A percentile compares a stretch with the other conserved stretches of the same genome.
Conservation (phyloP, 2,329 filamentous ascomycete genomes). For the Decorospora gaudefroyi region DNA sequence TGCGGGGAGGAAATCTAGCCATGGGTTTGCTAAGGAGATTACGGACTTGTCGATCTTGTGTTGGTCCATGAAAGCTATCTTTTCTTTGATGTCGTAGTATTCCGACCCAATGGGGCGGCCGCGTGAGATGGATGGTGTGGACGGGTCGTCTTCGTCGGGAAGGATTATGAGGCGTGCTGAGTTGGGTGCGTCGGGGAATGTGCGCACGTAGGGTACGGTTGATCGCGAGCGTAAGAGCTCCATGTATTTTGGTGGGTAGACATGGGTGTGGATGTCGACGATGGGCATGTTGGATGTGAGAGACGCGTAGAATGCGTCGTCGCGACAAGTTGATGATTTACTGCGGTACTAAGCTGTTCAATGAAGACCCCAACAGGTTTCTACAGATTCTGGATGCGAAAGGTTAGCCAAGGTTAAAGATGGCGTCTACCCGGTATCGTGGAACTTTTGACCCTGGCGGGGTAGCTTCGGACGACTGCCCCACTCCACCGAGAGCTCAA, state of each 20-base stretch:
- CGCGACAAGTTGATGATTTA: too few relatives aligned
- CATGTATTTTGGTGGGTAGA: conserved; percentile 65
- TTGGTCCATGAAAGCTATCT: conserved; percentile 84
- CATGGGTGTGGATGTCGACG: conserved; percentile 66
- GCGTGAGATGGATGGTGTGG: conserved; percentile 59
- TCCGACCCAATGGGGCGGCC: conserved; percentile 82
- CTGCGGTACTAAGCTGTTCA: too few relatives aligned
- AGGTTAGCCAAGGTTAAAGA: too few relatives aligned
- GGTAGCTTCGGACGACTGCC: conserved; percentile 25
- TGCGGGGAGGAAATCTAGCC: conserved; percentile 79
- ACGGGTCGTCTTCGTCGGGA: conserved; percentile 59
- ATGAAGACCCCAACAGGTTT: too few relatives aligned
- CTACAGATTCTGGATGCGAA: too few relatives aligned
- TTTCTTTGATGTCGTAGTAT: conserved; percentile 78
- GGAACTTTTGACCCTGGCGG: conserved; percentile 23
- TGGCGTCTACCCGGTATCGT: conserved; percentile 9
- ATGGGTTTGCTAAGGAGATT: conserved; percentile 88
- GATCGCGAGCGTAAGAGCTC: conserved; percentile 60
- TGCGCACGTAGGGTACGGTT: conserved; percentile 71
- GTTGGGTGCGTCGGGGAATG: conserved; percentile 58
- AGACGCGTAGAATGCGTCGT: conserved; percentile 6
- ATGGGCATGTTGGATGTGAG: conserved; percentile 46
- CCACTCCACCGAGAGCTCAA: conserved; percentile 27
- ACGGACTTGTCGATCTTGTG: conserved; percentile 83
- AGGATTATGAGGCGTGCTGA: conserved; percentile 70